Evolutionary conservation across 768 basidiomycete genomes (phyloP).

Genomic region (Coprinellus micaceus): DNA sequence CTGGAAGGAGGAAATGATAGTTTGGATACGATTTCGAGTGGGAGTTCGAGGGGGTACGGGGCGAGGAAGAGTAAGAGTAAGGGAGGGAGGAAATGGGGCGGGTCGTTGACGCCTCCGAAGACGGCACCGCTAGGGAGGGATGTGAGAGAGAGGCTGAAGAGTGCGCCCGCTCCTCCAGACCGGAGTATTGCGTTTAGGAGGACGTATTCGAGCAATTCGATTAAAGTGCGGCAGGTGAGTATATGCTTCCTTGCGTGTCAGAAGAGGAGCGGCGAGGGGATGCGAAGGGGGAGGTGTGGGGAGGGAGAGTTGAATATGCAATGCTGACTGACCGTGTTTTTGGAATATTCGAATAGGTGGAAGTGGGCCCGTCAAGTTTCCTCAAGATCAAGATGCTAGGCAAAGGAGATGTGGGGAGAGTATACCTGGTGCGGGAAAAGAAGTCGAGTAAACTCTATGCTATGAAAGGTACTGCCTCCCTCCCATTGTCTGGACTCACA

Average conservation of each 20-base stretch:
- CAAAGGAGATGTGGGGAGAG: slow-evolving; percentile 97
- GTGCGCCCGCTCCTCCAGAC: slow-evolving; percentile 33
- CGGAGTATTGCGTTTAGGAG: slow-evolving; percentile 76
- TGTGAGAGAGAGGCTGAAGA: slow-evolving; percentile 41
- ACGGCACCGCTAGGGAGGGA: slow-evolving; percentile 29
- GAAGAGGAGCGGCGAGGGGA: no score
- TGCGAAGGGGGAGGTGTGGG: no score
- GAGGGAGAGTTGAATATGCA: no score
- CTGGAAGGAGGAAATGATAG: slow-evolving; percentile 65
- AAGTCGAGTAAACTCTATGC: slow-evolving; percentile 94
- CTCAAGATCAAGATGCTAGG: slow-evolving; percentile 97
- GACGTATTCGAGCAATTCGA: slow-evolving; percentile 97
- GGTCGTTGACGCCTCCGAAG: slow-evolving; percentile 35
- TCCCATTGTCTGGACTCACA: slow-evolving; percentile 20
- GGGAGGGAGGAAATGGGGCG: no score
- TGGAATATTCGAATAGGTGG: slow-evolving; percentile 53
- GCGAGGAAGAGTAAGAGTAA: slow-evolving; percentile 28
- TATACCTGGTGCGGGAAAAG: slow-evolving; percentile 97
- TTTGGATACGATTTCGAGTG: slow-evolving; percentile 77
- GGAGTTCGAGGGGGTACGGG: slow-evolving; percentile 45
- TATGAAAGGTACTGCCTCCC: slow-evolving; percentile 82
- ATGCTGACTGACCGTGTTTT: no score
- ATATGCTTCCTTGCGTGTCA: no score
- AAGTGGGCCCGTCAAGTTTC: slow-evolving; percentile 92
- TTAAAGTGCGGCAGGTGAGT: slow-evolving; percentile 85